Evolutionary conservation across 2,329 filamentous ascomycete genomes (phyloP), one percentile per base, ranked within the genome.

Genomic region (Magnaporthales sp.): DNA sequence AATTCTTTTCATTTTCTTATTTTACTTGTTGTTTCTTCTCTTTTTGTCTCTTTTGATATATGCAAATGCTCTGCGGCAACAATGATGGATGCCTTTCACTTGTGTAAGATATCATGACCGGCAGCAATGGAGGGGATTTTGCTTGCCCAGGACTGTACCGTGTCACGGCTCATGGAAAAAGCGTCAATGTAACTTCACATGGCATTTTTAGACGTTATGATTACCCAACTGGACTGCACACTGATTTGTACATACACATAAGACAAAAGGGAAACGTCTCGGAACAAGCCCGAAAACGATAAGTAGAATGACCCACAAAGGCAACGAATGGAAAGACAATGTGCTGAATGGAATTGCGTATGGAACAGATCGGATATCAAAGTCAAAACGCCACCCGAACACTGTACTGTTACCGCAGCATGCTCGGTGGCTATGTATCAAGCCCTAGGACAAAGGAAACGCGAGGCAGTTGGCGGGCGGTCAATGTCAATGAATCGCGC

Each of bases 41-140:
- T 30, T 22, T 65, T 67, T 64, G 51, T 67, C 27, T 51, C 51
- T 46, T 32, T 27, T 54, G 38, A 19, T 46, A n/a, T n/a, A 46
- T n/a, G 4, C 5, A 46, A n/a, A n/a, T 46, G 15, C 15, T n/a
- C 10, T 46, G 38, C 38, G 38, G 19, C 38, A n/a, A 46, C 38
- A 46, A 32, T 3, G 15, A 10, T n/a, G 10, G 6, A 19, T n/a
- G 38, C 38, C 38, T 7, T n/a, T n/a, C 30, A 31, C 9, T 31
- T n/a, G 38, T 19, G n/a, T n/a, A 46, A 46, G 38, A 46, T 19
- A 46, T 46, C 19, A 46, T 19, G 38, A 13, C 15, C 38, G 19
- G 38, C 4, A 46, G 15, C n/a, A 46, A 46, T 46, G 19, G n/a
- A 46, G 19, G 9, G 38, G 15, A 19, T 46, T n/a, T 46, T 46